Evolutionary conservation across 441 rosid species (phyloP), one percentile per base, ranked within the genome.

Genomic region (Gossypium schwendimanii): DNA sequence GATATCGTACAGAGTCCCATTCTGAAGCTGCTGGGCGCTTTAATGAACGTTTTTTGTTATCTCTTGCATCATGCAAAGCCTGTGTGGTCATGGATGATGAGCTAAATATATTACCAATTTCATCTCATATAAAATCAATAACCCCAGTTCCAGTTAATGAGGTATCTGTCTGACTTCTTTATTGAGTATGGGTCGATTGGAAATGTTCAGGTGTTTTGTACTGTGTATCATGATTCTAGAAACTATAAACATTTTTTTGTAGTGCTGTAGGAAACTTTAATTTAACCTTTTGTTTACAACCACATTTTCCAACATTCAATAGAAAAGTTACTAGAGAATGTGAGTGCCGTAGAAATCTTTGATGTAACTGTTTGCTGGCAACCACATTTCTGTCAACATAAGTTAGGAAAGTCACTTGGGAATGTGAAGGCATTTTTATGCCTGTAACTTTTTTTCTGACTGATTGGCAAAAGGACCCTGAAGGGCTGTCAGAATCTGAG

Each of bases 1-100:
- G 99, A 71, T 91, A 88, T 75, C 97, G 99, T 62, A 96, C 98
- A 1, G 98, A 96, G 81, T 91, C 99, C 47, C 99, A 96, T 79
- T 85, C 90, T 73, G 83, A 86, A 85, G 87, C 94, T 77, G 63
- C 91, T 50, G 94, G 94, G 10, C 94, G 93, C 70, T 96, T 96
- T 75, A 96, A 96, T 80, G 98, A 93, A 54, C 93, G 97, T 18
- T 96, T 96, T 85, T 76, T 96, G 61, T 80, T 96, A 75, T 96
- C 99, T 64, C 78, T 96, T 66, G 96, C 98, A 41, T 89, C 94
- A 4, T 93, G 98, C 88, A 96, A 91, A 84, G 78, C 99, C 39
- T 96, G 98, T 45, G 88, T 91, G 58, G 88, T 89, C 61, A 85
- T 90, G 96, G 98, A 96, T 82, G 99, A 93, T 80, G 99, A 96